A percentile compares a stretch with the other conserved stretches of the same genome.
Conservation (phyloP, 2,329 filamentous ascomycete genomes). For the Ophiostoma tasmaniense region DNA sequence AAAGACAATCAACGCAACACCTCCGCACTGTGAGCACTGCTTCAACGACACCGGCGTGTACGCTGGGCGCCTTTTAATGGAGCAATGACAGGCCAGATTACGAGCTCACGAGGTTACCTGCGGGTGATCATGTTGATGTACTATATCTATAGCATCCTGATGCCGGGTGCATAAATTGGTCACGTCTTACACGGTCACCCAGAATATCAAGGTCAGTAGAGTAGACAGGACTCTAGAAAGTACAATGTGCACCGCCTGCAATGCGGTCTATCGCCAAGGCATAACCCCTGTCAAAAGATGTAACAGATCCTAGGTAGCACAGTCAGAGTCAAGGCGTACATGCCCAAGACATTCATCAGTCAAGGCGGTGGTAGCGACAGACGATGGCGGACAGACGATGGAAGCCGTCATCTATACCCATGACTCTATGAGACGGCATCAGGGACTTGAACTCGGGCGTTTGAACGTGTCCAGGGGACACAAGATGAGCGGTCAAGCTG, state of each 20-base stretch:
- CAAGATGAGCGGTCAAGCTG: slow-evolving; percentile 4
- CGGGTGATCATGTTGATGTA: background rate
- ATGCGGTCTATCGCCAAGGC: background rate
- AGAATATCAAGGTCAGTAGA: background rate
- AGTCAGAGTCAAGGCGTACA: background rate
- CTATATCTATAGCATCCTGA: background rate
- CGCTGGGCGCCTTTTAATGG: background rate
- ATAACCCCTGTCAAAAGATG: background rate
- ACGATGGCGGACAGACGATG: background rate
- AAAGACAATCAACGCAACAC: background rate
- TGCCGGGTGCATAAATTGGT: background rate
- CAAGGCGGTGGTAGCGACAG: background rate
- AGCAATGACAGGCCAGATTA: slow-evolving; percentile 4
- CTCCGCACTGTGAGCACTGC: background rate
- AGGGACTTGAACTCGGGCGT: background rate
- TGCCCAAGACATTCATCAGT: background rate
- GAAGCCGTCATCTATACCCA: background rate
- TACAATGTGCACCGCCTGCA: background rate
- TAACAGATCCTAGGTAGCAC: background rate
- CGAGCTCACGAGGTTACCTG: background rate
- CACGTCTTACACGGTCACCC: background rate
- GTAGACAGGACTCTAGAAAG: background rate
- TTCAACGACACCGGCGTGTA: background rate
- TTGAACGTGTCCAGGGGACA: background rate
- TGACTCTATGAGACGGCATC: background rate